Base-by-base conservation (phyloP, 805 yeast genomes). In the Hanseniaspora mollemarum region DNA sequence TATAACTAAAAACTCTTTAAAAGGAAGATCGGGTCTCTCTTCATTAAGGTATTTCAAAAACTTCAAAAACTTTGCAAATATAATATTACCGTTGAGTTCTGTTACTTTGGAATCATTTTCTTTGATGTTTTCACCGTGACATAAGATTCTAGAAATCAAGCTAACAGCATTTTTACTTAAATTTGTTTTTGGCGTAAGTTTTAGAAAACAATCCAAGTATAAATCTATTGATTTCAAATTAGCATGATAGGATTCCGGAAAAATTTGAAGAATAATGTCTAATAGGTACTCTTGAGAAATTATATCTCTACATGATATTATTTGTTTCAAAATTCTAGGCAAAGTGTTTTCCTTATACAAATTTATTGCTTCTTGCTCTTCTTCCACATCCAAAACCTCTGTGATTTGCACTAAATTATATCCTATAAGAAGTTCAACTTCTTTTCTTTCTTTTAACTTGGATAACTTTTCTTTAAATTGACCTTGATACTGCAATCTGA, bases 401-500 rank as follows among this genome's bases (percentile, higher is more conserved):
- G 95, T 82, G 43, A 92, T 70, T 49, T 95, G 75, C 18, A 90
- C 95, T 56, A 92, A 72, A 64, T 88, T 92, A 21, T 95, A 83
- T 0, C 98, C 98, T 25, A 92, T 94, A 37, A 92, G 73, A 52
- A 88, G 87, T 67, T 86, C 88, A 55, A 92, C 73, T 65, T 92
- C 96, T 59, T 81, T 80, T 21, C 98, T 73, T 66, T 92, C 97
- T 54, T 72, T 74, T 21, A 74, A 75, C 52, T 96, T 73, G 62
- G 82, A 77, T 35, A 72, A 77, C 36, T 85, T 74, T 59, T 90
- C 96, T 38, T 83, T 75, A 3, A 90, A 77, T 55, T 87, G 95
- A 1, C 97, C 97, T 65, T 87, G 95, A 63, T 88, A 95, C 67
- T 90, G 97, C 56, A 88, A 70, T 46, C 98, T 75, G 3, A 92